These are phyloP conservation scores for Argentina anserina DNA, from an alignment of 306 rosid genomes.

Conservation along the genomic window DNA sequence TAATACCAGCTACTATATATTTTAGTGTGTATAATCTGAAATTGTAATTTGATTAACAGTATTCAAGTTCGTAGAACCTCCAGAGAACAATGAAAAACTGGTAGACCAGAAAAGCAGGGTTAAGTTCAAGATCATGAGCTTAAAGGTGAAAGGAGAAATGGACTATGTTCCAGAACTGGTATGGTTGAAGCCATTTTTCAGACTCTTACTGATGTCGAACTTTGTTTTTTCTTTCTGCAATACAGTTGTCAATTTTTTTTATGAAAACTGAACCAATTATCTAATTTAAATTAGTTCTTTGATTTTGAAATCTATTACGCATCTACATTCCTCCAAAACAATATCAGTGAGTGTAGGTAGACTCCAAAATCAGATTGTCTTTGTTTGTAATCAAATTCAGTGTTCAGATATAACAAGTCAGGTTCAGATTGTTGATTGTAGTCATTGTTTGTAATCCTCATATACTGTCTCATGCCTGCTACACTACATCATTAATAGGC, in stretches of 20 bases:
- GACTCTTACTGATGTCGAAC: neutral
- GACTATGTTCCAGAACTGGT: conserved; percentile 91
- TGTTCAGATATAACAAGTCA: no score
- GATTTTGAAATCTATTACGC: neutral
- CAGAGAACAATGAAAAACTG: conserved; percentile 69
- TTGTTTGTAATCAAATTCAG: no score
- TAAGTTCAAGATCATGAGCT: conserved; percentile 93
- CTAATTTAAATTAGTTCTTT: neutral
- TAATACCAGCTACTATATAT: conserved; percentile 1
- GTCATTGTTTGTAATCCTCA: neutral
- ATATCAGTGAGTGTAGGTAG: no score
- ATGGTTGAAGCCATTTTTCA: conserved; percentile 23
- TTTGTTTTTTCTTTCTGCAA: neutral
- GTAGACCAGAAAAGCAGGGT: conserved; percentile 74
- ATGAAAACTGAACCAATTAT: neutral
- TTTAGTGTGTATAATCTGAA: conserved; percentile 16
- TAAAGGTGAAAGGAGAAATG: conserved; percentile 76
- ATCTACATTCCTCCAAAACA: no score
- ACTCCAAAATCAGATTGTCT: no score
- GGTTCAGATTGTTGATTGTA: no score
- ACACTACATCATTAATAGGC: neutral
- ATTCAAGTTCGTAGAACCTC: conserved; percentile 92
- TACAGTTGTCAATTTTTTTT: neutral
- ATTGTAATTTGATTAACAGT: conserved; percentile 47
- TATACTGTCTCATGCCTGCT: neutral